A percentile compares a stretch with the other conserved stretches of the same genome.
Conservation (phyloP, 2,329 filamentous ascomycete species). For the Paecilomyces dactylethromorphus region DNA sequence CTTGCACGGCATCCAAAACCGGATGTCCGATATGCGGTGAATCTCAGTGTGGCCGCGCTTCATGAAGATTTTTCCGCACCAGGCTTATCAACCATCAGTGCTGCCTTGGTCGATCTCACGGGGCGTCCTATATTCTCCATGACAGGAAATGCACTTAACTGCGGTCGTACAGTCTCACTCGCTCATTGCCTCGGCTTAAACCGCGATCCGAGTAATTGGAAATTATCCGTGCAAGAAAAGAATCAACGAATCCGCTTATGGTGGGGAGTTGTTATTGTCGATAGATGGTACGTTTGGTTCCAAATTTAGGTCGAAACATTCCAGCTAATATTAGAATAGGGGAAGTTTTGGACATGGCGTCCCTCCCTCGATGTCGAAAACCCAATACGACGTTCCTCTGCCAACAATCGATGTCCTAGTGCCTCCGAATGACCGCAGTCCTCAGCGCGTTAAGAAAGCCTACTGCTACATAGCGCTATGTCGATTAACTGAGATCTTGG, state of each 20-base stretch:
- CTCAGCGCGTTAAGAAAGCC: constrained; percentile 40
- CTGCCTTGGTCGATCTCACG: constrained; percentile 53
- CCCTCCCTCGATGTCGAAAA: constrained; percentile 47
- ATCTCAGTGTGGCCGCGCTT: constrained; percentile 53
- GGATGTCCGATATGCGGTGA: constrained; percentile 56
- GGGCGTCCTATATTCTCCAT: constrained; percentile 56
- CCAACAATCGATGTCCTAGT: constrained; percentile 41
- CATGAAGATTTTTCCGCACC: constrained; percentile 56
- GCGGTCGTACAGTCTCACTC: constrained; percentile 47
- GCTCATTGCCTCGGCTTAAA: constrained; percentile 52
- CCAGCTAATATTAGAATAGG: constrained; percentile 25
- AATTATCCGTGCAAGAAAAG: constrained; percentile 45
- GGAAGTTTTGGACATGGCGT: constrained; percentile 51
- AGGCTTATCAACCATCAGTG: constrained; percentile 52
- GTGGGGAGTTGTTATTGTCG: constrained; percentile 53
- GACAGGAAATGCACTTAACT: constrained; percentile 51
- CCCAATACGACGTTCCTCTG: constrained; percentile 51
- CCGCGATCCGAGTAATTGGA: constrained; percentile 49
- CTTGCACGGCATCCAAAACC: constrained; percentile 44
- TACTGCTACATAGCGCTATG: constrained; percentile 50
- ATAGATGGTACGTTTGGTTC: constrained; percentile 40
- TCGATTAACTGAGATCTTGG: constrained; percentile 41
- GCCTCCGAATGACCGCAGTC: constrained; percentile 24
- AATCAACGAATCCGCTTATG: constrained; percentile 46
- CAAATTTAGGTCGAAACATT: neutral